Base-by-base conservation (phyloP, 768 basidiomycete genomes). In the Auricularia cornea region DNA sequence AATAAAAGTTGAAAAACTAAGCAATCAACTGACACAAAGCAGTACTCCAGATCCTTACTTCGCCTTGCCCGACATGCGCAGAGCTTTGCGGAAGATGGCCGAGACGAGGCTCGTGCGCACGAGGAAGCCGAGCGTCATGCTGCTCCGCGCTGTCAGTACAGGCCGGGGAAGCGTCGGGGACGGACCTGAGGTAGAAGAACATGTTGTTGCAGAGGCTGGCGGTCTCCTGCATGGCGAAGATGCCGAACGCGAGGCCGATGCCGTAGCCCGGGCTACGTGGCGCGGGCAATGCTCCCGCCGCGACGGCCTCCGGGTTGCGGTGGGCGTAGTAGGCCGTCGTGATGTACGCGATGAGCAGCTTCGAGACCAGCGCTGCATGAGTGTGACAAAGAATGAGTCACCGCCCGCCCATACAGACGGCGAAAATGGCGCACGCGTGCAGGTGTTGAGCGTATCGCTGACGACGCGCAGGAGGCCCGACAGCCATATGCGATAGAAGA, bases 171-270 rank as follows among this genome's bases (percentile, higher is more conserved):
- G 54, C 28, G n/a, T n/a, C n/a, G 11, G 54, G 16, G 18, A 64
- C 35, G 44, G 16, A 63, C 41, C 4, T 31, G 12, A 29, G 14
- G 28, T 61, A 56, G n/a, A 63, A 54, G 35, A 57, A 66, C 41
- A 66, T 60, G 26, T 63, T 65, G 29, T 57, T 59, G 30, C 56
- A 64, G 26, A 44, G 20, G 60, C 57, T 20, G 16, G 29, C 65
- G 72, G 51, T 63, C 81, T 84, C 79, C 78, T 86, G 85, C 86
- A 86, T 87, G 0, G 72, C 75, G 65, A 85, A 86, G 31, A 87
- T 69, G 3, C 77, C 84, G 60, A 84, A 74, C 0, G 80, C 85
- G 1, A 87, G 70, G 5, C 86, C 86, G 60, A 88, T 79, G 1
- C 86, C 86, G 69, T 82, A 84, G 0, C 86, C 85, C 41, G 87